These are phyloP conservation scores for Aspergillus tamarii DNA, from an alignment of 2,329 filamentous ascomycete genomes.

Conservation along the genomic window DNA sequence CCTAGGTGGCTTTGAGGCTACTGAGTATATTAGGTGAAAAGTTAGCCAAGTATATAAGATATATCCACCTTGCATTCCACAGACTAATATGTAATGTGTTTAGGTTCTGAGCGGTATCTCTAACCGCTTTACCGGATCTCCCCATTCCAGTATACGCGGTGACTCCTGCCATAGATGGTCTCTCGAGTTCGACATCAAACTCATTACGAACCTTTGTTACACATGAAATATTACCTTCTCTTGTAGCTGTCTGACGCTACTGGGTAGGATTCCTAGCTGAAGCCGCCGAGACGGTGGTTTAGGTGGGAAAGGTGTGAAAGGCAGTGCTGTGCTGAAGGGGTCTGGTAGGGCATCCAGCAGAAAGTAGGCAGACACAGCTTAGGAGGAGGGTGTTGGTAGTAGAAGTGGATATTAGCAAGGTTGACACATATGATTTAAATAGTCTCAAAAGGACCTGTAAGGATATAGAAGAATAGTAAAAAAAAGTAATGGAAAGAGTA, in stretches of 20 bases:
- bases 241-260: not conserved
- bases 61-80: no score
- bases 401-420: slow-evolving; percentile 5
- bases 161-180: slow-evolving; percentile 23
- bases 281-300: not conserved
- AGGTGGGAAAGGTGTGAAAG: not conserved
- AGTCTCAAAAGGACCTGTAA: not conserved
- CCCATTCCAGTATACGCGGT: not conserved
- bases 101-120: no score
- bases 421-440: not conserved
- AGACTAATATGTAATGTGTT: no score
- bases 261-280: not conserved
- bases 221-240: not conserved
- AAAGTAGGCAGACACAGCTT: not conserved
- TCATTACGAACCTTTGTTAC: slow-evolving; percentile 19
- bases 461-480: not conserved
- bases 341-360: slow-evolving; percentile 1
- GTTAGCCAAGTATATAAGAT: no score
- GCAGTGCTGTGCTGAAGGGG: not conserved
- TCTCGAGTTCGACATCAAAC: slow-evolving; percentile 23
- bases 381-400: not conserved
- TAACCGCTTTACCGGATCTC: no score
- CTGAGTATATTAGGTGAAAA: no score
- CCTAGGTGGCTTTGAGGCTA: no score
- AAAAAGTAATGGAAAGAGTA: no score